Conservation (phyloP, 352 stramenopile genomes). For the Globisporangium emineosum region DNA sequence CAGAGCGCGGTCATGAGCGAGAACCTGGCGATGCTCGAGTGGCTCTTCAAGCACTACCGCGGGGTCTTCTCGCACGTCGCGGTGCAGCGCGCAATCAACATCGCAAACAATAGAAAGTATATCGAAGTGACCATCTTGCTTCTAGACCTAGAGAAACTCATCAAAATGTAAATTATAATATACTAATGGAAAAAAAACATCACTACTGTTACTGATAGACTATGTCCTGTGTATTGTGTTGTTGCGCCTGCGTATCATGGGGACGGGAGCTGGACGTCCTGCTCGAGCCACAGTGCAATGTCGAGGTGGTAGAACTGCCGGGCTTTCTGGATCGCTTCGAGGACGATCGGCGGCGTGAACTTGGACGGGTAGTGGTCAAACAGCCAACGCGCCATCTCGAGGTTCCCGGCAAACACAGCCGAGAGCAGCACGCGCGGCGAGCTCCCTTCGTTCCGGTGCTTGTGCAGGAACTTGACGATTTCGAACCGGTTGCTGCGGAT, state of each 20-base stretch:
- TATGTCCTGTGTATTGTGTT: not conserved
- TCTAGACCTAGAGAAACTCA: slow-evolving; percentile 7
- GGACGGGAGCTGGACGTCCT: not conserved
- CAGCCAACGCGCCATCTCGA: slow-evolving; percentile 12
- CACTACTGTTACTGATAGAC: not conserved
- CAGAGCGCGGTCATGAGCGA: slow-evolving; percentile 15
- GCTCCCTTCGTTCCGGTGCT: slow-evolving; percentile 13
- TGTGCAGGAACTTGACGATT: slow-evolving; percentile 15
- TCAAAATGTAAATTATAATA: slow-evolving; percentile 6
- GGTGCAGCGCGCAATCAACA: slow-evolving; percentile 13
- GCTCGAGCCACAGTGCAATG: slow-evolving; percentile 2
- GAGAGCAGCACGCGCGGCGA: slow-evolving; percentile 12
- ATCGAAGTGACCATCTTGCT: slow-evolving; percentile 20
- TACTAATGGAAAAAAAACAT: not conserved
- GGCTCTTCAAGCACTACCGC: slow-evolving; percentile 20
- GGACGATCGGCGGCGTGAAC: slow-evolving; percentile 9
- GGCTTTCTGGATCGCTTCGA: slow-evolving; percentile 11
- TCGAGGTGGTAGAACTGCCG: slow-evolving; percentile 11
- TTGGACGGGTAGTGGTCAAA: slow-evolving; percentile 4
- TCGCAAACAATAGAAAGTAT: slow-evolving; percentile 22
- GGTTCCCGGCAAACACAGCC: slow-evolving; percentile 6
- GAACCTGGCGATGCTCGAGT: slow-evolving; percentile 19
- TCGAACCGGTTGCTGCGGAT: slow-evolving; percentile 11
- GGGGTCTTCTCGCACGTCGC: slow-evolving; percentile 16
- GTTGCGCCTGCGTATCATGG: not conserved